These are phyloP conservation scores for Rosa multiflora DNA, from an alignment of 306 rosid species.

Conservation along the genomic window DNA sequence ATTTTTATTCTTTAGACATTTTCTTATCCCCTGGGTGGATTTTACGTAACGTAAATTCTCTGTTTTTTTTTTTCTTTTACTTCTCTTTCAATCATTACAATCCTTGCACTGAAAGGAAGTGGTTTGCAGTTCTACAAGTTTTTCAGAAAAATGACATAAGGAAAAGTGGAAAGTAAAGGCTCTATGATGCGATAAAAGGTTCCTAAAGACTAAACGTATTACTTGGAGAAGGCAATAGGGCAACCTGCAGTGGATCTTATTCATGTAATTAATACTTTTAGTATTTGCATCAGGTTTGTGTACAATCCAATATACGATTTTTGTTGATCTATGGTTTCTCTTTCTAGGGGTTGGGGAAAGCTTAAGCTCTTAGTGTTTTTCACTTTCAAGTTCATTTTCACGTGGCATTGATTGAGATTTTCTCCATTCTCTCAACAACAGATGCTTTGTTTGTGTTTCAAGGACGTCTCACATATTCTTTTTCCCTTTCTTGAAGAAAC, in stretches of 20 bases:
- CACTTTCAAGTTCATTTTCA: not conserved
- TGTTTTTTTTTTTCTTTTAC: not conserved
- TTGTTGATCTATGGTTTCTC: not conserved
- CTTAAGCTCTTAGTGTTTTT: not conserved
- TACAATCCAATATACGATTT: not conserved
- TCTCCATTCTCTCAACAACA: not conserved
- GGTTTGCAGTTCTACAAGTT: not conserved
- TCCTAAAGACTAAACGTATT: not conserved
- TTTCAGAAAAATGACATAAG: not conserved
- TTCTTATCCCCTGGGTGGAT: not conserved
- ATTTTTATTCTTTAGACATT: no score
- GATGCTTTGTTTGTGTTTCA: not conserved
- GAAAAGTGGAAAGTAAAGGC: not conserved
- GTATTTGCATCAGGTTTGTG: not conserved
- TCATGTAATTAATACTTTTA: not conserved
- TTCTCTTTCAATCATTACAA: not conserved
- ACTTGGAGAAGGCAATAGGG: not conserved
- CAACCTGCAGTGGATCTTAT: not conserved
- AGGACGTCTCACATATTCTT: slow-evolving; percentile 10
- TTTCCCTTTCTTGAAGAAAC: slow-evolving; percentile 54
- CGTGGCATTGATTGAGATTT: slow-evolving; percentile 4
- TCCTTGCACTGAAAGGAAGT: not conserved
- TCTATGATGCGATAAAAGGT: not conserved
- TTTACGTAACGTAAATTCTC: not conserved
- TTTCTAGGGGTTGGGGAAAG: not conserved